phyloP scores from a whole-genome alignment of 257 asterid species.

The Leptodermis oblonga region DNA sequence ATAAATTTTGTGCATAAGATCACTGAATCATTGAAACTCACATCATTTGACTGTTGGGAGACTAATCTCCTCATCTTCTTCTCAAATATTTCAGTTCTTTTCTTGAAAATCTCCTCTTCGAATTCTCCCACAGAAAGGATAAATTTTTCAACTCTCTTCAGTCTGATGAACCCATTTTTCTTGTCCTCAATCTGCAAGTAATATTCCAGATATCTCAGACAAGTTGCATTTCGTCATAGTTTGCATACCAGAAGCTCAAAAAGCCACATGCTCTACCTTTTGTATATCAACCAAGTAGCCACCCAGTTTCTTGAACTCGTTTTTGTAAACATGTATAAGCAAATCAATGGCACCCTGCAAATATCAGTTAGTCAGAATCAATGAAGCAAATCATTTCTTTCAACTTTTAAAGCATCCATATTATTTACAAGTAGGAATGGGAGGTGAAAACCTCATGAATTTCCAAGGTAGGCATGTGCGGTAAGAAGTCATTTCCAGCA shows the following conservation, averaged over 20 bases:
- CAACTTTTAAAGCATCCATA: neutral
- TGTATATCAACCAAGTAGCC: constrained; percentile 55
- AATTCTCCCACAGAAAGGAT: constrained; percentile 39
- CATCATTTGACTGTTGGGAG: constrained; percentile 24
- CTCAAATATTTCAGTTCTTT: constrained; percentile 36
- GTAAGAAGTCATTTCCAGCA: constrained; percentile 68
- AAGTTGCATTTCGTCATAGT: neutral
- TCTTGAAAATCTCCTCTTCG: constrained; percentile 56
- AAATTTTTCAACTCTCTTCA: constrained; percentile 46
- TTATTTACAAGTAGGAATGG: neutral
- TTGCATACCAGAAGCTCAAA: neutral
- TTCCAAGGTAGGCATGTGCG: constrained; percentile 52
- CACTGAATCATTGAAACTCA: constrained; percentile 19
- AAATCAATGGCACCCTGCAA: constrained; percentile 50
- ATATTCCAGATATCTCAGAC: neutral
- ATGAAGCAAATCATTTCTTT: neutral
- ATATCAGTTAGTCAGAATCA: neutral
- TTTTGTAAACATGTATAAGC: constrained; percentile 46
- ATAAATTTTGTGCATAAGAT: neutral
- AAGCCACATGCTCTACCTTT: constrained; percentile 25
- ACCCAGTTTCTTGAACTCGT: constrained; percentile 49
- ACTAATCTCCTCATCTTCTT: constrained; percentile 26
- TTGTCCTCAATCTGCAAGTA: constrained; percentile 28
- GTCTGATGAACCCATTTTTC: constrained; percentile 32
- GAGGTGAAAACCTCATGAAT: constrained; percentile 46